Base-by-base conservation (phyloP, 1,139 yeast genomes). In the Arxiozyma slooffiae region DNA sequence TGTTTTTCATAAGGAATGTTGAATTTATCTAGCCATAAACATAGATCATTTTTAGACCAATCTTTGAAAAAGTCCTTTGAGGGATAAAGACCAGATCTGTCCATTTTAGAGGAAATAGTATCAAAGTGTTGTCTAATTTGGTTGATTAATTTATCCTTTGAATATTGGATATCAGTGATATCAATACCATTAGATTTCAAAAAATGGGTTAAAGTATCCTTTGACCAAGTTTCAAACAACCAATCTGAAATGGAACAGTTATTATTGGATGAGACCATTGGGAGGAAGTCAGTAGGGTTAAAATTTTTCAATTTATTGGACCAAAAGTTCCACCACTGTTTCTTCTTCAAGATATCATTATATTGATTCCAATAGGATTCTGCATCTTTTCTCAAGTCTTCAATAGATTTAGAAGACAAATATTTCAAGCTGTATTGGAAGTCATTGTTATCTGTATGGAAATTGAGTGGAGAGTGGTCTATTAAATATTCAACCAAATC, bases 151-250 rank as follows among this genome's bases (percentile, higher is more conserved):
- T 73, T 70, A 46, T 68, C 66, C 53, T 69, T 67, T 8, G 47
- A 38, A 21, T n/a, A 16, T n/a, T 14, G 18, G 17, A 23, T 23
- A 41, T 39, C 43, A 7, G 71, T 58, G n/a, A 30, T 11, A 7
- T 11, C n/a, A 6, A 75, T 59, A 40, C 67, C 63, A 55, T 72
- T 66, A 40, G 63, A 60, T 44, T 68, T 64, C 55, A 78, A 65
- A 44, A 74, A 68, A 40, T 60, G 60, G 51, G 67, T 64, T 55
- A 79, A 61, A 21, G 66, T 64, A 4, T 60, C 60, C 20, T 56
- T 58, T 6, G 75, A 59, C 84, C 83, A 79, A 20, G 79, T 70
- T 44, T 71, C 72, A 56, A 79, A 79, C 24, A 76, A 56, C 82
- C 82, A 66, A 18, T 60, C 60, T 3, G 64, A 57, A 5, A 62